Conservation (phyloP, 176 grass and related monocot genomes). For the Cocos nucifera region DNA sequence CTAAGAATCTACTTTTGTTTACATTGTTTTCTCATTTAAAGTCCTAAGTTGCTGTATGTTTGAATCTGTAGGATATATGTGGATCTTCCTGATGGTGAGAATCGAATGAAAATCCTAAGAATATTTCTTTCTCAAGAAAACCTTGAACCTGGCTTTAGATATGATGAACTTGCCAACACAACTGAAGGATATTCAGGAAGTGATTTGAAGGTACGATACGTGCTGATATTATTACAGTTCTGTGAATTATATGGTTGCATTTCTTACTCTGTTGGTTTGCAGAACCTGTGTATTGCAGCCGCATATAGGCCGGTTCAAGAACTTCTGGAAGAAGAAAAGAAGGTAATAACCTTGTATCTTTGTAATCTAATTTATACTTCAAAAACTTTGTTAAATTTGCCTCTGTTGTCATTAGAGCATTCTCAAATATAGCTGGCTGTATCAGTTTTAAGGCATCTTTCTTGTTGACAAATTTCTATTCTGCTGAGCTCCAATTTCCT, state of each 20-base stretch:
- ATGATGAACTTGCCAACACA: constrained; percentile 65
- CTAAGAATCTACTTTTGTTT: not conserved
- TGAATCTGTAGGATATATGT: constrained; percentile 70
- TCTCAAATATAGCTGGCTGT: too few species aligned
- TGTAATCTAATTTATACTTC: too few species aligned
- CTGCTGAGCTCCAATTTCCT: not conserved
- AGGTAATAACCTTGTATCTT: constrained; percentile 19
- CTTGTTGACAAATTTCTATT: too few species aligned
- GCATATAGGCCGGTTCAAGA: constrained; percentile 93
- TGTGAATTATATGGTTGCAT: constrained; percentile 12
- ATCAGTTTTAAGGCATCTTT: too few species aligned
- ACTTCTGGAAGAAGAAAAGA: constrained; percentile 78
- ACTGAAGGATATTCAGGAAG: constrained; percentile 99
- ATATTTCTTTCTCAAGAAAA: constrained; percentile 96
- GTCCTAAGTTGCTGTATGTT: not conserved
- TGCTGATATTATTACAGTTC: constrained; percentile 7
- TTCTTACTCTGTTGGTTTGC: constrained; percentile 20
- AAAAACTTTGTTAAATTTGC: not conserved
- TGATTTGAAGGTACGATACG: constrained; percentile 60
- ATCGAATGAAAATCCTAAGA: constrained; percentile 72
- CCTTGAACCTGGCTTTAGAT: constrained; percentile 61
- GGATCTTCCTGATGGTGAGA: constrained; percentile 72
- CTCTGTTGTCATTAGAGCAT: too few species aligned
- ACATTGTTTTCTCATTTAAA: too few species aligned
- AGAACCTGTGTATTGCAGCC: constrained; percentile 91